Conservation (phyloP, 2,329 filamentous ascomycete species). For the Lecanicillium sp. region DNA sequence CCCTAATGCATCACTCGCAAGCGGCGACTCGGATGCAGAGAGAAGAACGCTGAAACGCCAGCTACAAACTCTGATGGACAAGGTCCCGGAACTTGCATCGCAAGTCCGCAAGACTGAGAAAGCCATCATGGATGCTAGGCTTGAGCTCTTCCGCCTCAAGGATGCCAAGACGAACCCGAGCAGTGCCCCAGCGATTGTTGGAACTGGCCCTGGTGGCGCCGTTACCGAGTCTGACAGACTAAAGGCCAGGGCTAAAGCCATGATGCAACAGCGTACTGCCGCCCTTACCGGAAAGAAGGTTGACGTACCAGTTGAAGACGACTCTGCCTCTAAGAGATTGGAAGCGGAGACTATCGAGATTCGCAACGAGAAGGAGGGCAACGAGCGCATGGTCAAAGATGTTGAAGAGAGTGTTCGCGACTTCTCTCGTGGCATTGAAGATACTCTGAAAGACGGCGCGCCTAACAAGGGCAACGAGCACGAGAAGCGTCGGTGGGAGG, state of each 20-base stretch:
- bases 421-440: constrained; percentile 76
- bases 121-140: constrained; percentile 80
- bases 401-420: constrained; percentile 94
- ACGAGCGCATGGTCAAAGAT: constrained; percentile 93
- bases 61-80: constrained; percentile 80
- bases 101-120: constrained; percentile 86
- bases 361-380: constrained; percentile 80
- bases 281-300: constrained; percentile 81
- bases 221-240: constrained; percentile 91
- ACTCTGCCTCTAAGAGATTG: constrained; percentile 71
- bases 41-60: constrained; percentile 79
- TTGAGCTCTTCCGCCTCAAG: constrained; percentile 87
- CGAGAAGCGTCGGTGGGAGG: constrained; percentile 90
- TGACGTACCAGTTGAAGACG: constrained; percentile 59
- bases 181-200: constrained; percentile 72
- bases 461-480: constrained; percentile 74
- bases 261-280: constrained; percentile 97
- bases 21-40: constrained; percentile 80
- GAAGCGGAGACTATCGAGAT: constrained; percentile 82
- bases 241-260: constrained; percentile 90
- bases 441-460: constrained; percentile 73
- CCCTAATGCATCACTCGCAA: constrained; percentile 62
- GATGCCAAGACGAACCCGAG: constrained; percentile 88
- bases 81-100: constrained; percentile 84
- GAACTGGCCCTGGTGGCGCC: constrained; percentile 82